Evolutionary conservation across 2,329 filamentous ascomycete species (phyloP), one percentile per base, ranked within the genome.

Genomic region (Phyllosticta paracitricarpa): DNA sequence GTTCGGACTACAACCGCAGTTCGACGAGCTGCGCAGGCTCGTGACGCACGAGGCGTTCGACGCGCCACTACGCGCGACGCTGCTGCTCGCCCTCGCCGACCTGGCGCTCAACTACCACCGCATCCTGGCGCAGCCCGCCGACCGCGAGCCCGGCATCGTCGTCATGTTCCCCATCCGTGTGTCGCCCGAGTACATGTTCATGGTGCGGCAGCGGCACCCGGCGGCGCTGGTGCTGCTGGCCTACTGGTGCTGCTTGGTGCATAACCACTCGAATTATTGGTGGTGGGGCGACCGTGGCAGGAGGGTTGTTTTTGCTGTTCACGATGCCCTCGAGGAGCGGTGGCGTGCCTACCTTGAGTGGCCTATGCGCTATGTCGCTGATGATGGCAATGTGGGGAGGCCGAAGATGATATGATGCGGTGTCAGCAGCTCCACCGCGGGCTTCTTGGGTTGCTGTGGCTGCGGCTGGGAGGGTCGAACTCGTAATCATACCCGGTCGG

Each of bases 101-200:
- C 54, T 62, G 17, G 51, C 33, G 53, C 51, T 59, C 6, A 56
- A 57, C 54, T 59, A 59, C 40, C 61, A 58, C 53, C 53, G 48
- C 30, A 56, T 62, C 28, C 9, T 57, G 33, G n/a, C 51, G 10
- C 56, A 62, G 24, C 65, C 67, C 22, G 19, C 59, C 14, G 70
- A 70, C 17, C 73, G 73, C 59, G 71, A 73, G 58, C 64, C 71
- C 3, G 66, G 72, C n/a, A 70, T 71, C 53, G 62, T 71, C 51
- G 73, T 69, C 55, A 68, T 68, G 35, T 77, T 75, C 75, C 74
- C 75, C 7, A 65, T 74, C 40, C 68, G 71, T 8, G 63, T 77
- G 4, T 65, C 67, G 4, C 59, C 68, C 1, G 69, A 66, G 4
- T 77, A 73, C 59, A 61, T 73, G 19, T 61, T 62, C 1, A 59